Base-by-base conservation (phyloP, 116 monocot genomes). In the Thalassia testudinum region DNA sequence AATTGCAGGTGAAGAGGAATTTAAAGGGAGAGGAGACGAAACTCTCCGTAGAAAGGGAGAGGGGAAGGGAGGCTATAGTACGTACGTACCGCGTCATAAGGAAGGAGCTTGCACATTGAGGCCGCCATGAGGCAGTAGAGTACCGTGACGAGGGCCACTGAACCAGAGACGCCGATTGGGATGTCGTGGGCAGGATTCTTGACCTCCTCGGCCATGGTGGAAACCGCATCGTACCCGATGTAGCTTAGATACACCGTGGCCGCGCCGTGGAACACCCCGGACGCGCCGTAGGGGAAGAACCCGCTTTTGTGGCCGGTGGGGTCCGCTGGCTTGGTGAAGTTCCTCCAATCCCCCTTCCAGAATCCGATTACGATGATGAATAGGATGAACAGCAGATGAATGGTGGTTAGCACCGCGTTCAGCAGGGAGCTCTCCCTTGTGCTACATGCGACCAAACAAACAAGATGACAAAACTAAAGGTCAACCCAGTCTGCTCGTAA, bases 201-300 rank as follows among this genome's bases (percentile, higher is more conserved):
- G 19, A 85, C 79, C 67, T 85, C 79, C 53, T 85, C 79, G 0
- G 85, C 79, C 76, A 85, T 58, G 12, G 85, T 85, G 26, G 79
- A 85, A 21, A 79, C 85, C 1, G 79, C 73, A 27, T 85, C 85
- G 43, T 85, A 85, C 57, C 85, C 85, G 21, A 85, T 79, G 67
- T 79, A 85, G 76, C 85, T 76, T 67, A 85, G 61, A 70, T 85
- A 85, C 0, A 85, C 85, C 21, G 73, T 70, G 37, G 79, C 85
- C 1, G 85, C 85, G 15, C 85, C 85, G 57, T 85, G 70, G 0
- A 85, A 61, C 43, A 85, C 47, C 0, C 85, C 85, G 50, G 54
- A 63, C 5, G 67, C 73, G 1, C 85, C 85, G 42, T 73, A 85
- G n/a, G 85, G 85, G 12, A 75, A 69, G 5, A 79, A 24, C 5